A percentile compares a stretch with the other conserved stretches of the same genome.
These are phyloP conservation scores for Arachnomyces sp. DNA, from an alignment of 2,329 filamentous ascomycete genomes.

Conservation along the genomic window DNA sequence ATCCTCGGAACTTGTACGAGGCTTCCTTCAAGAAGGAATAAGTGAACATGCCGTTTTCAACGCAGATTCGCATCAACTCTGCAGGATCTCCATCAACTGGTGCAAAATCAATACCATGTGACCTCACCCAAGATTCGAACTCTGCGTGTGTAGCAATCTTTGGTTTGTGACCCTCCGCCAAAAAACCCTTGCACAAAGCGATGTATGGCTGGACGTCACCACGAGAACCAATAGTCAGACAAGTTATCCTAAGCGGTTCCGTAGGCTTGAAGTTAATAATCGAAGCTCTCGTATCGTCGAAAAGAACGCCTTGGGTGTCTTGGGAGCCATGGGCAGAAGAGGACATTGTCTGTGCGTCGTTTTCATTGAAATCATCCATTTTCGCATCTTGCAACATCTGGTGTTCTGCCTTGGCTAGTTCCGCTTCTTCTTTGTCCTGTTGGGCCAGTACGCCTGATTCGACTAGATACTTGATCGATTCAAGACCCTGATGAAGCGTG, in stretches of 20 bases:
- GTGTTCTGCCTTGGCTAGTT: constrained; percentile 71
- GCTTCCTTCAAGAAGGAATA: constrained; percentile 84
- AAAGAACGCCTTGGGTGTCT: constrained; percentile 64
- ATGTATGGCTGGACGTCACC: constrained; percentile 98
- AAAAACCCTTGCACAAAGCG: constrained; percentile 80
- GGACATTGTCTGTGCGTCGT: constrained; percentile 18
- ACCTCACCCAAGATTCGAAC: constrained; percentile 80
- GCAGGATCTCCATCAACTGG: constrained; percentile 84
- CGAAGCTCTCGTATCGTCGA: constrained; percentile 82
- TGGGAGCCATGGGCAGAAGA: constrained; percentile 23
- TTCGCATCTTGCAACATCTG: constrained; percentile 72
- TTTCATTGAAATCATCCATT: constrained; percentile 34
- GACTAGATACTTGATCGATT: constrained; percentile 61
- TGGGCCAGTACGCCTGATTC: constrained; percentile 61
- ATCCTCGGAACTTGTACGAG: constrained; percentile 80
- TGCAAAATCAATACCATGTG: constrained; percentile 89
- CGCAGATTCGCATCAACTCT: constrained; percentile 91
- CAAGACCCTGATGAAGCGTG: constrained; percentile 68
- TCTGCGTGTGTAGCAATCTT: constrained; percentile 88
- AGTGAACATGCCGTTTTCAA: constrained; percentile 96
- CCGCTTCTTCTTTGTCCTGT: constrained; percentile 62
- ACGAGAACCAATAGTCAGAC: constrained; percentile 88
- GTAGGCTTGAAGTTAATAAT: constrained; percentile 86
- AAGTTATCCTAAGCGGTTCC: constrained; percentile 74
- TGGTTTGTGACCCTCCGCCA: constrained; percentile 78